Base-by-base conservation (phyloP, 2,329 filamentous ascomycete species). In the Arthrinium phaeospermum region DNA sequence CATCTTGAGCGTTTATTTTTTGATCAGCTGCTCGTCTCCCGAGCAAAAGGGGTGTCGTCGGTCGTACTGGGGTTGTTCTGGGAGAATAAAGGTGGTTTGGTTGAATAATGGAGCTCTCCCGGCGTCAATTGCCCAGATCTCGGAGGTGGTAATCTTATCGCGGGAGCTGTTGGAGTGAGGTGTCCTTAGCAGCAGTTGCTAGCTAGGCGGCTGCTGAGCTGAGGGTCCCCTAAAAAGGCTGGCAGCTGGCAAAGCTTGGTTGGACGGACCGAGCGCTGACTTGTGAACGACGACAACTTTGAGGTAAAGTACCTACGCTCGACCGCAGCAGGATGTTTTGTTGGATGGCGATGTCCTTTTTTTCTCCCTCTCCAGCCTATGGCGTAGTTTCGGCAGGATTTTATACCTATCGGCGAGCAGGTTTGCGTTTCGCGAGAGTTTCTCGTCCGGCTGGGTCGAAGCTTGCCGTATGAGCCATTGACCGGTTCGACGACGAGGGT, bases 1-100 rank as follows among this genome's bases (percentile, higher is more conserved):
- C 93, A 95, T 95, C 72, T 71, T 84, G 19, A 19, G 37, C 37
- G 41, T 27, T 46, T 47, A 4, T 19, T 14, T 27, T 68, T 19
- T 27, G 41, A 6, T 34, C 16, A 2, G 7, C 57, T 64, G 34
- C 57, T 64, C 57, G 78, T 73, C 53, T 49, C 45, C 45, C 45
- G 45, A 61, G 46, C 24, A n/a, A 67, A 71, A 68, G 69, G 75
- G 74, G 41, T 34, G 44, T 49, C 44, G 67, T 49, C 46, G 44
- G 41, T 46, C 19, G 44, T 22, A 22, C 27, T 34, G 27, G 45
- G 67, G 67, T n/a, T 2, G 44, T 22, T 47, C n/a, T 47, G 27
- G 24, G 24, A 22, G 41, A 14, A 30, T 30, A 47, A 19, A 14
- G 44, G 47, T 64, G 57, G 57, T 64, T 37, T 64, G 30, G 41